These are phyloP conservation scores for Clarireedia sp. DNA, from an alignment of 2,329 filamentous ascomycete genomes.

Conservation along the genomic window DNA sequence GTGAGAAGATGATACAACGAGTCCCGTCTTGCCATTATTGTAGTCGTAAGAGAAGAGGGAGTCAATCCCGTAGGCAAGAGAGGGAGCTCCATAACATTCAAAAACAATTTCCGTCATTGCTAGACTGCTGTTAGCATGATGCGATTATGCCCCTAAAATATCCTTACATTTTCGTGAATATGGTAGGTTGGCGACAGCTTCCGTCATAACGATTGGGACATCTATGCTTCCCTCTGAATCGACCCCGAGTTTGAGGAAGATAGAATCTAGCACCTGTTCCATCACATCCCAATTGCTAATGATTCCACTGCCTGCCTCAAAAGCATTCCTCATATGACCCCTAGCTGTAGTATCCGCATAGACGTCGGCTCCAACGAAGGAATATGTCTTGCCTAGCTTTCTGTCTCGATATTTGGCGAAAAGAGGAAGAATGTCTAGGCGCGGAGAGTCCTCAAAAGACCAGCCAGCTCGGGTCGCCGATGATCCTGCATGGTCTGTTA, in stretches of 20 bases:
- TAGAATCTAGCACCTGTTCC: conserved; percentile 89
- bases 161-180: conserved; percentile 80
- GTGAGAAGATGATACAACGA: conserved; percentile 87
- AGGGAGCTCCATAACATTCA: conserved; percentile 88
- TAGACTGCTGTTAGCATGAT: conserved; percentile 34
- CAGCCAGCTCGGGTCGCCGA: conserved; percentile 86
- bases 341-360: conserved; percentile 90
- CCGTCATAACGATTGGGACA: conserved; percentile 87
- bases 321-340: conserved; percentile 83
- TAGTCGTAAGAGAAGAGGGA: conserved; percentile 92
- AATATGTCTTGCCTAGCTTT: conserved; percentile 85
- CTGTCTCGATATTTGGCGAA: conserved; percentile 94
- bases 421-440: conserved; percentile 74
- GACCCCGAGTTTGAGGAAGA: conserved; percentile 88
- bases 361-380: conserved; percentile 86
- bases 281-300: conserved; percentile 97
- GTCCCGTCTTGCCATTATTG: conserved; percentile 73
- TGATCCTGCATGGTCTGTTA: conserved; percentile 52
- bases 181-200: conserved; percentile 81
- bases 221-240: conserved; percentile 73
- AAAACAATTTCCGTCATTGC: conserved; percentile 97
- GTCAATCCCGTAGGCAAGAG: conserved; percentile 89
- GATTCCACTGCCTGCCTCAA: conserved; percentile 83
- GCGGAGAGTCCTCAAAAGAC: conserved; percentile 82
- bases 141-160: not conserved